phyloP scores from a whole-genome alignment of 371 early-diverging fungal genomes.

The Coelomomyces lativittatus region DNA sequence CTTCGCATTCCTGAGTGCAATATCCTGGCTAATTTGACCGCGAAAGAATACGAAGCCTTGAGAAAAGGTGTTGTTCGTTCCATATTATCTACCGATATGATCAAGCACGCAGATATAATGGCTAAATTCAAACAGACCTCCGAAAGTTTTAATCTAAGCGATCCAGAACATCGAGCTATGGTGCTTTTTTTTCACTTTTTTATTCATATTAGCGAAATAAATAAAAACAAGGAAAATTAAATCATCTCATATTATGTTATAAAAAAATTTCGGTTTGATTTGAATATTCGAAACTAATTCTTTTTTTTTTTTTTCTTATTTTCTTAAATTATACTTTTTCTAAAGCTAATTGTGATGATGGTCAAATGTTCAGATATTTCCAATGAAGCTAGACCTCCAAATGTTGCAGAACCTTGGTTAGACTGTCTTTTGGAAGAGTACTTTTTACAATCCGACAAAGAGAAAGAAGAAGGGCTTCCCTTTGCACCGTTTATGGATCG shows the following conservation, averaged over 20 bases:
- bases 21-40: constrained; percentile 12
- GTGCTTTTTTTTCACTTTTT: constrained; percentile 6
- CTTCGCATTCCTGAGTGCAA: constrained; percentile 14
- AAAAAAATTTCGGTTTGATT: too few species aligned
- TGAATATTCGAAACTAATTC: not conserved
- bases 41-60: constrained; percentile 12
- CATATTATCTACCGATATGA: constrained; percentile 36
- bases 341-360: constrained; percentile 21
- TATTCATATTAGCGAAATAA: too few species aligned
- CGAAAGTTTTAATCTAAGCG: constrained; percentile 15
- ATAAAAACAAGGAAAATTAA: too few species aligned
- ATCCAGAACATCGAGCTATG: constrained; percentile 14
- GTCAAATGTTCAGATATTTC: constrained; percentile 30
- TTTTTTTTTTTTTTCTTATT: not conserved
- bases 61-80: constrained; percentile 21
- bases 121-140: constrained; percentile 14
- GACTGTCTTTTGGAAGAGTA: constrained; percentile 33
- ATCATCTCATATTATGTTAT: too few species aligned
- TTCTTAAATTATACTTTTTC: not conserved
- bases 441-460: constrained; percentile 24
- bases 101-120: constrained; percentile 26
- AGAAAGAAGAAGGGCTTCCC: constrained; percentile 26
- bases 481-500: constrained; percentile 38
- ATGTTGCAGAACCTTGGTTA: constrained; percentile 36
- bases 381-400: constrained; percentile 14